A percentile compares a stretch with the other conserved stretches of the same genome.
Evolutionary conservation across 495 filamentous ascomycete genomes (phyloP).

Genomic region (Glonium stellatum): DNA sequence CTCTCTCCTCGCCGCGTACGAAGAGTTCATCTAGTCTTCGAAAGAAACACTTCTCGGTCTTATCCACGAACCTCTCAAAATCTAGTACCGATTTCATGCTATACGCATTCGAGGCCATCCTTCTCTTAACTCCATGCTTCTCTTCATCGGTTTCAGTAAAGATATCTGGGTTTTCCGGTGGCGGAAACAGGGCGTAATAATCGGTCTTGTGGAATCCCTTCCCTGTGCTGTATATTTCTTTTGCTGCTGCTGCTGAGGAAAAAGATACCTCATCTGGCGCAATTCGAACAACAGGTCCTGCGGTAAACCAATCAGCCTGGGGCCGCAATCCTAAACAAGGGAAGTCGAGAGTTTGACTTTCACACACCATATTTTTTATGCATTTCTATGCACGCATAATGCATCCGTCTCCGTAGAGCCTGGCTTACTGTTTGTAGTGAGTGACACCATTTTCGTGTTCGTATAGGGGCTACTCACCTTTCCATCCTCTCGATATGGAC

Average conservation of each 20-base stretch:
- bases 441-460: too few species aligned
- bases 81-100: not conserved
- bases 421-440: too few species aligned
- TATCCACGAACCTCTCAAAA: not conserved
- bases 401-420: too few species aligned
- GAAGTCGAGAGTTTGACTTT: too few species aligned
- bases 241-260: slow-evolving; percentile 42
- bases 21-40: slow-evolving; percentile 8
- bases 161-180: slow-evolving; percentile 53
- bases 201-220: slow-evolving; percentile 52
- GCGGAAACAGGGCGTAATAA: slow-evolving; percentile 50
- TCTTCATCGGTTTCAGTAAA: slow-evolving; percentile 51
- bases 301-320: too few species aligned
- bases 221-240: slow-evolving; percentile 43
- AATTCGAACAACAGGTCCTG: slow-evolving; percentile 51
- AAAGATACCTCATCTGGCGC: slow-evolving; percentile 51
- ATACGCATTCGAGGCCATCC: slow-evolving; percentile 42
- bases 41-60: not conserved
- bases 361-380: too few species aligned
- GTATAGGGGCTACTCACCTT: too few species aligned
- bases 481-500: too few species aligned
- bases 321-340: too few species aligned
- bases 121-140: slow-evolving; percentile 50
- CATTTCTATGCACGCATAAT: too few species aligned
- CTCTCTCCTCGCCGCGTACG: too few species aligned